Evolutionary conservation across 345 rosid genomes (phyloP), one percentile per base, ranked within the genome.

Genomic region (Salix exigua): DNA sequence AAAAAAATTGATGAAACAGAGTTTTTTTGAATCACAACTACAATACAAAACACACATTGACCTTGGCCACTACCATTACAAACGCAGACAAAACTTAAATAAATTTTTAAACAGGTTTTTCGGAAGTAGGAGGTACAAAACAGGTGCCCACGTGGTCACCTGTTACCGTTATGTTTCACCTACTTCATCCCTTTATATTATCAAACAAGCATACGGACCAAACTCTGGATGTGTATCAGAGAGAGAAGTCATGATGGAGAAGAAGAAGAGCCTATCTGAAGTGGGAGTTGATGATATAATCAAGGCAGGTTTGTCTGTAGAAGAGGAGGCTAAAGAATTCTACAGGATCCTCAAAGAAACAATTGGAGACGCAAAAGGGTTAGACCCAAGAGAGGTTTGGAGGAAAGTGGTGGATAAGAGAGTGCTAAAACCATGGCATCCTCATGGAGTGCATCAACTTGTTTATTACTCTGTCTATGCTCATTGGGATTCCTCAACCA

Each of bases 401-500:
- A 69, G 80, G 44, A 79, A 75, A 79, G 67, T 92, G 81, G 85
- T 91, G 68, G 82, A 48, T 68, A 74, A 74, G 69, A 79, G 81
- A 78, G 78, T 86, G 71, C 81, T 93, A 0, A 88, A 83, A 82
- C 97, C 97, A 23, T 87, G 86, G 78, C 87, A 89, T 74, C 93
- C 97, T 6, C 94, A 92, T 83, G 50, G 76, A 38, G 77, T 95
- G 44, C 99, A 93, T 70, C 97, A 91, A 70, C 88, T 90, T 66
- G 51, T 95, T 19, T 95, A 88, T 78, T 85, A 91, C 85, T 82
- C 89, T 73, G 88, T 87, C 25, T 94, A 92, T 76, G 79, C 85
- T 7, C 63, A 79, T 17, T 92, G 98, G 98, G 96, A 94, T 75
- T 73, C 82, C 44, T 87, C 94, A 70, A 5, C 53, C 71, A 74